phyloP scores from a whole-genome alignment of 2,329 filamentous ascomycete species.

The Colletotrichum echinochloae region DNA sequence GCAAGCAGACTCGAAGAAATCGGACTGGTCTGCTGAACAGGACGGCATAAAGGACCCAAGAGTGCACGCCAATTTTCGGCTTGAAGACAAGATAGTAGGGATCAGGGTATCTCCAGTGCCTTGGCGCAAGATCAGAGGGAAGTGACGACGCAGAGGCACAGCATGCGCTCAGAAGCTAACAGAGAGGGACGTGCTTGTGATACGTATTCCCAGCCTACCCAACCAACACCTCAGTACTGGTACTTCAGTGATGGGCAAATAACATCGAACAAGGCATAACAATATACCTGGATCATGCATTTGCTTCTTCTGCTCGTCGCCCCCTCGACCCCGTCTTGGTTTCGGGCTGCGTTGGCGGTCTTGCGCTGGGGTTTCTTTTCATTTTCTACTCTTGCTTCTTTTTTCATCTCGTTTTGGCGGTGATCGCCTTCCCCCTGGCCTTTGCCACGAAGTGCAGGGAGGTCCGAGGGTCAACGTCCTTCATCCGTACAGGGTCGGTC shows the following conservation, averaged over 20 bases:
- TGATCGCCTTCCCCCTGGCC: not conserved
- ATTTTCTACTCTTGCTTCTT: not conserved
- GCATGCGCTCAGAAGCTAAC: not conserved
- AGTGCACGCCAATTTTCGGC: not conserved
- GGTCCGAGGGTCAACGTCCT: not conserved
- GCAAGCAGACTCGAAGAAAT: not conserved
- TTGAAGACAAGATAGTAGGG: slow-evolving; percentile 15
- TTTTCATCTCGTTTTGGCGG: not conserved
- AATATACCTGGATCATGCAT: slow-evolving; percentile 18
- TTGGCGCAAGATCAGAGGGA: slow-evolving; percentile 15
- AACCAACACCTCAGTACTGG: no score
- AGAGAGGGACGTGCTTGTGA: not conserved
- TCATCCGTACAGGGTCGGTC: not conserved
- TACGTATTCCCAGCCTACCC: not conserved
- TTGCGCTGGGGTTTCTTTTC: not conserved
- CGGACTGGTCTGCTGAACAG: not conserved
- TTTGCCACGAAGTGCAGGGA: not conserved
- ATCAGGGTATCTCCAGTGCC: not conserved
- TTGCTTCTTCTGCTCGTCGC: not conserved
- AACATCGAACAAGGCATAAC: not conserved
- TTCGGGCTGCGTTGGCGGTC: not conserved
- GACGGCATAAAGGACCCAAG: not conserved
- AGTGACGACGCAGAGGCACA: slow-evolving; percentile 20
- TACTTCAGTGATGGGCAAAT: not conserved
- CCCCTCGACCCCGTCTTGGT: not conserved